These are phyloP conservation scores for Gynochthodes officinalis DNA, from an alignment of 257 asterid species.

Conservation along the genomic window DNA sequence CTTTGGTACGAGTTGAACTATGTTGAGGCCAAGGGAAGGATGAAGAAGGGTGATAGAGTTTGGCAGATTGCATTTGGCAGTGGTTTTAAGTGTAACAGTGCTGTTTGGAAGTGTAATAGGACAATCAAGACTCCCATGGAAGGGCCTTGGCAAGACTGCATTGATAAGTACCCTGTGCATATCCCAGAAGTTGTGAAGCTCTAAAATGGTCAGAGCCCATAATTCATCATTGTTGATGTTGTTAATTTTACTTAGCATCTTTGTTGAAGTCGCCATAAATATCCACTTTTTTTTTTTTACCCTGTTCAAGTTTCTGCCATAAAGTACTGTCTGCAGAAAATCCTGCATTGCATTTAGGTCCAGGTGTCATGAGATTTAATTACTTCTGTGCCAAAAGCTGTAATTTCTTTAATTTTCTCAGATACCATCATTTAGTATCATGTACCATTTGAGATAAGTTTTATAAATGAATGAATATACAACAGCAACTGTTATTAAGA, in stretches of 20 bases:
- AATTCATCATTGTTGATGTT: conserved; percentile 4
- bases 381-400: conserved; percentile 19
- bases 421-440: conserved; percentile 16
- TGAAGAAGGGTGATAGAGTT: conserved; percentile 65
- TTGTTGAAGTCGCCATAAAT: conserved; percentile 14
- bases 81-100: conserved; percentile 84
- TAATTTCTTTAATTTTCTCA: conserved; percentile 18
- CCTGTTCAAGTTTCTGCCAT: neutral
- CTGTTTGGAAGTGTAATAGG: conserved; percentile 76
- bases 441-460: conserved; percentile 3
- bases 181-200: conserved; percentile 80
- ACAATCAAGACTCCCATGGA: conserved; percentile 50
- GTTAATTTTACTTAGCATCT: neutral
- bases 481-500: conserved; percentile 9
- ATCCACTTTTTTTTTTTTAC: neutral
- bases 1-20: conserved; percentile 76
- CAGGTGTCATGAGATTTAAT: conserved; percentile 12
- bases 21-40: conserved; percentile 75
- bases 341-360: conserved; percentile 28
- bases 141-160: conserved; percentile 83
- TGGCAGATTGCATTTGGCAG: conserved; percentile 94
- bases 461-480: conserved; percentile 12
- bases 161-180: conserved; percentile 71
- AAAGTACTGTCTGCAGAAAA: conserved; percentile 16
- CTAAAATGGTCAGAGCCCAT: conserved; percentile 17